Evolutionary conservation across 2,329 filamentous ascomycete species (phyloP).

Genomic region (Colletotrichum aenigma): DNA sequence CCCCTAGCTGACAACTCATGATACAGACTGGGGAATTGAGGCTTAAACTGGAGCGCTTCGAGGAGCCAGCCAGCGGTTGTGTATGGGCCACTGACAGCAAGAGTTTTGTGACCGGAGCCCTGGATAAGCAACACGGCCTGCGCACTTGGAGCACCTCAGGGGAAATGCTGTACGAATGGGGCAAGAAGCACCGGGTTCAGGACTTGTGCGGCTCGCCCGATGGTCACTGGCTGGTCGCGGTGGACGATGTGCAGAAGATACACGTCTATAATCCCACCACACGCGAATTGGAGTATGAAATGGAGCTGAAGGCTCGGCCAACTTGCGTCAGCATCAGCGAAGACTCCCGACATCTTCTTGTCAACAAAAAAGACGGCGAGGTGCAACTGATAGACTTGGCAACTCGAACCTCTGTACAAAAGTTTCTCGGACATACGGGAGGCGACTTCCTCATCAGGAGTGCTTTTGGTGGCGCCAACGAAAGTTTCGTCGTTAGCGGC

Average conservation of each 20-base stretch:
- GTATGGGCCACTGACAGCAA: conserved; percentile 85
- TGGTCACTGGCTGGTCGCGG: conserved; percentile 79
- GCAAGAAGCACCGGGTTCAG: conserved; percentile 75
- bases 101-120: conserved; percentile 79
- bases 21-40: conserved; percentile 66
- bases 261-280: conserved; percentile 84
- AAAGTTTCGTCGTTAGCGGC: conserved; percentile 90
- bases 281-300: conserved; percentile 75
- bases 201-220: conserved; percentile 85
- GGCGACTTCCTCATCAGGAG: conserved; percentile 81
- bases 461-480: conserved; percentile 85
- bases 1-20: background rate
- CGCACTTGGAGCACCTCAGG: conserved; percentile 74
- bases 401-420: conserved; percentile 72
- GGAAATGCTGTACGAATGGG: conserved; percentile 68
- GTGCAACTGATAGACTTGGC: conserved; percentile 81
- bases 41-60: conserved; percentile 70
- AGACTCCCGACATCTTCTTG: conserved; percentile 80
- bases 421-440: conserved; percentile 77
- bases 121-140: conserved; percentile 70
- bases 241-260: conserved; percentile 72
- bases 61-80: conserved; percentile 86
- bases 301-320: conserved; percentile 70
- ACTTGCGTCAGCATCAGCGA: conserved; percentile 82
- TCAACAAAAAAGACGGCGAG: conserved; percentile 80